phyloP scores from a whole-genome alignment of 148 eudicot genomes.

The Cornus florida region DNA sequence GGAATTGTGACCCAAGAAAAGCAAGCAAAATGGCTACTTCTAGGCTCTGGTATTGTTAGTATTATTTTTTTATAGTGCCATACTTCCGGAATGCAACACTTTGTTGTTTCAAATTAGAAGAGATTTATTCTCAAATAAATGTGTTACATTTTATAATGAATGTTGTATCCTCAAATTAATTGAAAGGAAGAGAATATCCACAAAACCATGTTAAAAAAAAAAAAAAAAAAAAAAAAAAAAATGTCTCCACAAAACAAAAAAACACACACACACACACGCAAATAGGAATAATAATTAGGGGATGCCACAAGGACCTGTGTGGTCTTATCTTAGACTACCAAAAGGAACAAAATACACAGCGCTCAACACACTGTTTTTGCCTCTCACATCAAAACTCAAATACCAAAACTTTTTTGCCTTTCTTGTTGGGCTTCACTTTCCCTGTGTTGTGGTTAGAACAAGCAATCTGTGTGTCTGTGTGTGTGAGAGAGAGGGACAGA shows the following conservation, averaged over 20 bases:
- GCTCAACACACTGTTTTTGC: not conserved
- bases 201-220: not conserved
- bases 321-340: not conserved
- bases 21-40: no score
- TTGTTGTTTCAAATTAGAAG: not conserved
- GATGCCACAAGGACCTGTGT: not conserved
- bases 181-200: no score
- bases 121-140: not conserved
- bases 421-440: not conserved
- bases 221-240: not conserved
- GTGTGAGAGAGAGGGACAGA: not conserved
- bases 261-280: no score
- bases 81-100: not conserved
- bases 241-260: not conserved
- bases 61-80: no score
- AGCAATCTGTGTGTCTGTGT: not conserved
- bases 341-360: not conserved
- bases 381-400: constrained; percentile 4
- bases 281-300: not conserved
- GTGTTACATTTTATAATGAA: not conserved
- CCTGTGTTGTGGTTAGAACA: not conserved
- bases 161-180: not conserved
- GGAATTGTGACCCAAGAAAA: no score
- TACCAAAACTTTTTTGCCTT: not conserved
- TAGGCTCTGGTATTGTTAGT: no score